Base-by-base conservation (phyloP, 106 monocot species). In the Dioscorea zingiberensis region DNA sequence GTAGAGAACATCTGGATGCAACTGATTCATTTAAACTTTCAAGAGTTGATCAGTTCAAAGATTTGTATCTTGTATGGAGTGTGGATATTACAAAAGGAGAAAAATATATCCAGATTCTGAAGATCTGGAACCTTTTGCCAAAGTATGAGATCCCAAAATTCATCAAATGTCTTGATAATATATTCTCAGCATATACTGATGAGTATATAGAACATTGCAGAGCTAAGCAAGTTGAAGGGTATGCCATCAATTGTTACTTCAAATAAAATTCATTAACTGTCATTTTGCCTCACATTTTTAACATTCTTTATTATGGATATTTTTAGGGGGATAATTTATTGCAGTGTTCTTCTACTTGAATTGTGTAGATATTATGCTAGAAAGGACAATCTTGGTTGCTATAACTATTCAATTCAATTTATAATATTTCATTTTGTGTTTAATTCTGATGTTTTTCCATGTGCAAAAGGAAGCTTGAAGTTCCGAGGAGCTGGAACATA, bases 131-230 rank as follows among this genome's bases (percentile, higher is more conserved):
- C 58, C 13, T 87, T 13, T 46, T 74, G 4, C 70, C 73, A 21
- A 24, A 73, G 26, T 21, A 12, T 22, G 56, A 77, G 23, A 57
- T 77, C 48, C 47, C 58, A 27, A 62, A 58, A 26, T 46, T 77
- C 13, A 21, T 74, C 21, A 70, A 67, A 32, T 76, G 73, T 8
- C 60, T 87, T 29, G 69, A 80, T 26, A 23, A 65, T 54, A 59
- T 87, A 19, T 83, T 83, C 45, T 66, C 73, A 46, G 62, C 71
- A 49, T 87, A 83, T 53, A 67, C 79, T 19, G 79, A 87, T 66
- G 66, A 66, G 18, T 83, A 79, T 27, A 21, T 79, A 13, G 54
- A 61, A 7, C 70, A 48, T 8, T 87, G 87, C 76, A 76, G 60
- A 70, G 30, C 44, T 30, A 64, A 21, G 56, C 11, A 45, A 0